Conservation (phyloP, 768 basidiomycete species). For the Macrolepiota albuminosa region DNA sequence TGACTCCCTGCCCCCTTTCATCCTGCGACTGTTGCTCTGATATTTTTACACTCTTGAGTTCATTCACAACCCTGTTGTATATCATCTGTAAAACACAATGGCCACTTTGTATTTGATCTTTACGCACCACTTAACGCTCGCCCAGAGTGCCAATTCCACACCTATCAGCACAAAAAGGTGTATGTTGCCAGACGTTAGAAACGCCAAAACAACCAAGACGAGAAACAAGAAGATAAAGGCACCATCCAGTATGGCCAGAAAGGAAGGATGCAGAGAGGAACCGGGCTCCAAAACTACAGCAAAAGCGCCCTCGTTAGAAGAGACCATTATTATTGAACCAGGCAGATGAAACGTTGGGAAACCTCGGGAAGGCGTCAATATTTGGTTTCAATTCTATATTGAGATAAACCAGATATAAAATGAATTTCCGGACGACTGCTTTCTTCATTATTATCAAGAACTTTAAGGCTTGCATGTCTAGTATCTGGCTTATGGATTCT, state of each 20-base stretch:
- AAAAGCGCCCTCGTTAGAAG: constrained; percentile 21
- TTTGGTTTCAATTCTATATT: no score
- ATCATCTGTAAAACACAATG: constrained; percentile 9
- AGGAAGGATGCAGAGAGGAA: constrained; percentile 68
- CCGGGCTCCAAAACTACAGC: constrained; percentile 65
- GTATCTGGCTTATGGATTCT: no score
- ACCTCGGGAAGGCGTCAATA: no score
- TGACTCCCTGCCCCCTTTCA: constrained; percentile 20
- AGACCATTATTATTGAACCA: not conserved
- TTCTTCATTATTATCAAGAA: no score
- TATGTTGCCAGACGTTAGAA: constrained; percentile 57
- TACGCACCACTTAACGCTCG: constrained; percentile 73
- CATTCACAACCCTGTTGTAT: constrained; percentile 58
- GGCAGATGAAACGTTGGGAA: no score
- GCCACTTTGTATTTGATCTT: not conserved
- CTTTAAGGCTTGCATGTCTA: no score
- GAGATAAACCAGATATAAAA: no score
- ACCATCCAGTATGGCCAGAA: constrained; percentile 58
- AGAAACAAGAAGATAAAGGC: constrained; percentile 54
- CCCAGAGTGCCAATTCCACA: constrained; percentile 71
- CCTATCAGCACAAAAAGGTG: constrained; percentile 65
- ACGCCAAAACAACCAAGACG: constrained; percentile 53
- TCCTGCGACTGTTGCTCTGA: constrained; percentile 8
- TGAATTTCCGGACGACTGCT: no score
- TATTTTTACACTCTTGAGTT: constrained; percentile 40